Evolutionary conservation across 805 yeast genomes (phyloP).

Genomic region (Candida tibetensis): DNA sequence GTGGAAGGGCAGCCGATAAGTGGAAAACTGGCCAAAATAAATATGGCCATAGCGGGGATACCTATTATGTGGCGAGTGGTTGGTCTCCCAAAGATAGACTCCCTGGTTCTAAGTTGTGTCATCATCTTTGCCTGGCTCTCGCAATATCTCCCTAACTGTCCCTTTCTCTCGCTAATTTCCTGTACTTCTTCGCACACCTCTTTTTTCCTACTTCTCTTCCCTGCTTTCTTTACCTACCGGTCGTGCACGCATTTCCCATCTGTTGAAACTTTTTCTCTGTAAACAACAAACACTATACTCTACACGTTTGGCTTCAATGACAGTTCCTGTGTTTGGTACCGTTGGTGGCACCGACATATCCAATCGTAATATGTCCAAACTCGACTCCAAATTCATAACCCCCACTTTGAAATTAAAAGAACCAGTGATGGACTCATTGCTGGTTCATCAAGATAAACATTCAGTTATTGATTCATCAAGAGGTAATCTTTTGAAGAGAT

Average conservation of each 20-base stretch:
- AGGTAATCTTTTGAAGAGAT: conserved; percentile 26
- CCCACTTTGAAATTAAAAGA: conserved; percentile 32
- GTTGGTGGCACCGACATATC: not conserved
- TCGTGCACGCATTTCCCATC: conserved; percentile 6
- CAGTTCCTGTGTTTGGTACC: conserved; percentile 3
- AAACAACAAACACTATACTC: not conserved
- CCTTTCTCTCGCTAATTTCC: no score
- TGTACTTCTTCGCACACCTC: no score
- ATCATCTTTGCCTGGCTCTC: no score
- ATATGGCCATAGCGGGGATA: no score
- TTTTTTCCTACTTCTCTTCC: no score
- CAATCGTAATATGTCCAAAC: not conserved
- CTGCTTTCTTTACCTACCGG: no score
- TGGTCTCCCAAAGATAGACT: no score
- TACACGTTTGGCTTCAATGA: conserved; percentile 1
- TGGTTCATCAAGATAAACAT: conserved; percentile 16
- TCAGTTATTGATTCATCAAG: conserved; percentile 13
- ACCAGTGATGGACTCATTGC: conserved; percentile 21
- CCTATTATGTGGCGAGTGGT: no score
- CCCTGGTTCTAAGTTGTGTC: no score
- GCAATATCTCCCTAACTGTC: no score
- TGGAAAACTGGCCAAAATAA: no score
- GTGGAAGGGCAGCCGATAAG: no score
- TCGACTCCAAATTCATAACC: conserved; percentile 23
- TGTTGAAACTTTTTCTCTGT: conserved; percentile 2